These are phyloP conservation scores for Rosellinia necatrix DNA, from an alignment of 2,329 filamentous ascomycete species.

Conservation along the genomic window DNA sequence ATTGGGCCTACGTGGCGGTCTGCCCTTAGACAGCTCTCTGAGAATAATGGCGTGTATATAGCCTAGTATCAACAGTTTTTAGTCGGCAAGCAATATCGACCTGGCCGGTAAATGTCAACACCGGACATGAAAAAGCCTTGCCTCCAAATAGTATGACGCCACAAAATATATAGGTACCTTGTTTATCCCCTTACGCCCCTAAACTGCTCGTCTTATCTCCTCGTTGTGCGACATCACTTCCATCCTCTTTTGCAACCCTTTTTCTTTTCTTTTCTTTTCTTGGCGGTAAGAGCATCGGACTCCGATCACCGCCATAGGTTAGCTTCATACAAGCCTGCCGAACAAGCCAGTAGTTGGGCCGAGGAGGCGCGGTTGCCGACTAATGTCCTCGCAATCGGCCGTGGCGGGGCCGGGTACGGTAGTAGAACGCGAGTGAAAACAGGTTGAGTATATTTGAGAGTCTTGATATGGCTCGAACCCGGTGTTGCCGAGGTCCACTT, in stretches of 20 bases:
- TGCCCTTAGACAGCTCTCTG: neutral
- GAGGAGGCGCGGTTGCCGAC: constrained; percentile 12
- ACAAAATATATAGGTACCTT: neutral
- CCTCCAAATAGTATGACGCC: neutral
- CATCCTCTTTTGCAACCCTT: neutral
- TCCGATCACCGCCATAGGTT: too few relatives aligned
- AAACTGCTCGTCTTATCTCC: neutral
- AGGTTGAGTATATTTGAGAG: neutral
- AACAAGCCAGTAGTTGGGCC: constrained; percentile 8
- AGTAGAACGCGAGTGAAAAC: constrained; percentile 6
- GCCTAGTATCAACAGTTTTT: too few relatives aligned
- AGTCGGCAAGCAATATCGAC: too few relatives aligned
- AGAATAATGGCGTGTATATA: too few relatives aligned
- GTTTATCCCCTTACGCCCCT: neutral
- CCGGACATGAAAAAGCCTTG: neutral
- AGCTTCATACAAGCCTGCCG: constrained; percentile 5
- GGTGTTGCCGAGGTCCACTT: constrained; percentile 1
- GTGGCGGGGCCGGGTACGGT: constrained; percentile 1
- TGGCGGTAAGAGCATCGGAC: constrained; percentile 10
- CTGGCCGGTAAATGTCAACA: too few relatives aligned
- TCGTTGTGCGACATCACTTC: neutral
- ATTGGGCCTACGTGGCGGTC: too few relatives aligned
- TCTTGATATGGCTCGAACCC: constrained; percentile 4
- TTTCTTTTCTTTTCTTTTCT: constrained; percentile 14
- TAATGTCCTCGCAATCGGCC: constrained; percentile 7